These are phyloP conservation scores for Malassezia yamatoensis DNA, from an alignment of 1,284 basidiomycete species.

Conservation along the genomic window DNA sequence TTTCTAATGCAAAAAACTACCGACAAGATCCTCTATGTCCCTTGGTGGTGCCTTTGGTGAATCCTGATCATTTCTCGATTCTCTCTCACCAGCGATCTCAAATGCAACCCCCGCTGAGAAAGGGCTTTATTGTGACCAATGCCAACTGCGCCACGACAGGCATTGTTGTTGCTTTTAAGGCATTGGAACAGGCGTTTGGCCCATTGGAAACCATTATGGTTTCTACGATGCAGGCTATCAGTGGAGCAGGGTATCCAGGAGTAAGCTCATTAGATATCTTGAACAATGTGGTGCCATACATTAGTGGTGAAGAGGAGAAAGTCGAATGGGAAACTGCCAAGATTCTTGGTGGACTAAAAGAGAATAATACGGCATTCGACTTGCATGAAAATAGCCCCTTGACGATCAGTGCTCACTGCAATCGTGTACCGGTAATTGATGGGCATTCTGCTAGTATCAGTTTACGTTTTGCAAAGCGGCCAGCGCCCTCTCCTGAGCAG, in stretches of 20 bases:
- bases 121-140: constrained; percentile 94
- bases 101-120: constrained; percentile 54
- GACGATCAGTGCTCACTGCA: constrained; percentile 79
- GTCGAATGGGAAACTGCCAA: constrained; percentile 98
- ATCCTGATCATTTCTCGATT: constrained; percentile 75
- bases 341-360: constrained; percentile 63
- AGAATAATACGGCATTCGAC: constrained; percentile 57
- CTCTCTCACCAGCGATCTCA: constrained; percentile 66
- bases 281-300: constrained; percentile 93
- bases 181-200: constrained; percentile 83
- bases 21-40: constrained; percentile 88
- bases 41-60: constrained; percentile 92
- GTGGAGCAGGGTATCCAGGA: constrained; percentile 92
- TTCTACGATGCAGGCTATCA: constrained; percentile 96
- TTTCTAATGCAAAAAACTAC: constrained; percentile 97
- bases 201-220: constrained; percentile 80
- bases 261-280: constrained; percentile 81
- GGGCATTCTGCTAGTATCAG: constrained; percentile 82
- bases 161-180: constrained; percentile 79
- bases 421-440: constrained; percentile 83
- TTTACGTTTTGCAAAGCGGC: constrained; percentile 68
- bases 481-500: constrained; percentile 75
- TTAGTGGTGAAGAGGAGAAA: constrained; percentile 76
- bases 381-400: constrained; percentile 70
- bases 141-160: constrained; percentile 98